These are phyloP conservation scores for Fusarium buharicum DNA, from an alignment of 2,329 filamentous ascomycete genomes.

Conservation along the genomic window DNA sequence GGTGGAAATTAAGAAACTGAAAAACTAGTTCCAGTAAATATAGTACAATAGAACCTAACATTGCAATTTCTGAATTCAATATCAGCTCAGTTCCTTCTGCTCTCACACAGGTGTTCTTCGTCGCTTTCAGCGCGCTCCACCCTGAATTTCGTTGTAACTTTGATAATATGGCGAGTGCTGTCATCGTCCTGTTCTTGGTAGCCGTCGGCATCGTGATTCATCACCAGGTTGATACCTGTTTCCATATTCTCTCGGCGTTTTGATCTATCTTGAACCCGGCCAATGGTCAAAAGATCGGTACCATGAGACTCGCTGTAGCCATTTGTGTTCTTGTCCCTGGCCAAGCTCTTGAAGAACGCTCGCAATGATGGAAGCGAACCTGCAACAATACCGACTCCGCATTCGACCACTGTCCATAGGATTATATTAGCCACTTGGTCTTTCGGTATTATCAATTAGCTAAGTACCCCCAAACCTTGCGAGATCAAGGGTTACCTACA, in stretches of 20 bases:
- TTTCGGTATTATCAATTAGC: neutral
- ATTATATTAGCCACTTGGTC: slow-evolving; percentile 15
- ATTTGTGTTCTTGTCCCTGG: slow-evolving; percentile 4
- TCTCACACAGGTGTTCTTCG: no score
- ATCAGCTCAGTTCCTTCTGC: no score
- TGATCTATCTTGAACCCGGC: neutral
- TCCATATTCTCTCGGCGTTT: no score
- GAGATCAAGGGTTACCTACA: no score
- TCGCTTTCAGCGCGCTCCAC: no score
- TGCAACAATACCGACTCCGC: neutral
- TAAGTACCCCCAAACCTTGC: no score
- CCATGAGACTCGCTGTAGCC: neutral
- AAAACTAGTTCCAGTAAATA: no score
- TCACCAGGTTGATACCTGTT: neutral
- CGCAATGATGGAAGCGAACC: slow-evolving; percentile 5
- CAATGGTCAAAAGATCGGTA: slow-evolving; percentile 6
- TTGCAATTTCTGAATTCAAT: no score
- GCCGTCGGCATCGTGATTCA: neutral
- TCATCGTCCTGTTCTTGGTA: neutral
- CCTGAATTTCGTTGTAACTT: neutral
- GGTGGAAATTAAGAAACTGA: no score
- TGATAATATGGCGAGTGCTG: neutral
- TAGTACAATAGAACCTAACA: no score
- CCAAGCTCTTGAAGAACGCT: slow-evolving; percentile 13
- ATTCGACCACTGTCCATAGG: slow-evolving; percentile 16